A percentile compares a stretch with the other conserved stretches of the same genome.
Evolutionary conservation across 768 basidiomycete genomes (phyloP).

Genomic region (Mycena indigotica): DNA sequence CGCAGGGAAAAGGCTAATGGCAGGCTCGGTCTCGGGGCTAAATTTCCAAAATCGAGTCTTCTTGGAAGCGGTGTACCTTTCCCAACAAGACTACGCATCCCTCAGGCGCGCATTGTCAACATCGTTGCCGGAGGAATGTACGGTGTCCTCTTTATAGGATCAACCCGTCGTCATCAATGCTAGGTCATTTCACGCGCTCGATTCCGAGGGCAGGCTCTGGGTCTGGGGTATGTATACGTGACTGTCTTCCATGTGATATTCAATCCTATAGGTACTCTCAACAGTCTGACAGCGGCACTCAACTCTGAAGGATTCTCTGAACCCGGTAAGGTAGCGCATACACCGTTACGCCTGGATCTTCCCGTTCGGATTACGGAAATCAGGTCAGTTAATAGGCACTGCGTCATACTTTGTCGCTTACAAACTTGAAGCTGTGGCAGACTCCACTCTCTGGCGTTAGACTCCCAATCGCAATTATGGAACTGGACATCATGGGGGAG

Average conservation of each 20-base stretch:
- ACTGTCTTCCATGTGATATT: too few species aligned
- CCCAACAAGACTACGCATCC: conserved; percentile 64
- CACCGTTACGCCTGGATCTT: conserved; percentile 61
- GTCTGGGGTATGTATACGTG: conserved; percentile 90
- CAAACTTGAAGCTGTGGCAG: conserved; percentile 67
- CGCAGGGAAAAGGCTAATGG: conserved; percentile 62
- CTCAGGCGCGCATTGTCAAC: conserved; percentile 64
- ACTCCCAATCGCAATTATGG: conserved; percentile 64
- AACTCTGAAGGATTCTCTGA: conserved; percentile 59
- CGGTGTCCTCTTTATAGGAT: conserved; percentile 26
- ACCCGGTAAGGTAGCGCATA: conserved; percentile 47
- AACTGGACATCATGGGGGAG: conserved; percentile 78
- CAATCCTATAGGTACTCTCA: conserved; percentile 60
- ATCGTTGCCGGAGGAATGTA: conserved; percentile 85
- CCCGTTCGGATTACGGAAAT: conserved; percentile 62
- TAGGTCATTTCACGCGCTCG: conserved; percentile 88
- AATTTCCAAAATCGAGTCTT: conserved; percentile 34
- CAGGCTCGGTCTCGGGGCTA: conserved; percentile 56
- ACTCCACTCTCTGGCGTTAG: conserved; percentile 68
- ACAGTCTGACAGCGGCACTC: conserved; percentile 46
- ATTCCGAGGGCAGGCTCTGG: conserved; percentile 69
- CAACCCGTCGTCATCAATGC: conserved; percentile 1
- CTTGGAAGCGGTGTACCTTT: conserved; percentile 50
- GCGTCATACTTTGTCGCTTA: not conserved
- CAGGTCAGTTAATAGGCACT: conserved; percentile 47